These are phyloP conservation scores for Thyridium curvatum DNA, from an alignment of 2,329 filamentous ascomycete species.

Conservation along the genomic window DNA sequence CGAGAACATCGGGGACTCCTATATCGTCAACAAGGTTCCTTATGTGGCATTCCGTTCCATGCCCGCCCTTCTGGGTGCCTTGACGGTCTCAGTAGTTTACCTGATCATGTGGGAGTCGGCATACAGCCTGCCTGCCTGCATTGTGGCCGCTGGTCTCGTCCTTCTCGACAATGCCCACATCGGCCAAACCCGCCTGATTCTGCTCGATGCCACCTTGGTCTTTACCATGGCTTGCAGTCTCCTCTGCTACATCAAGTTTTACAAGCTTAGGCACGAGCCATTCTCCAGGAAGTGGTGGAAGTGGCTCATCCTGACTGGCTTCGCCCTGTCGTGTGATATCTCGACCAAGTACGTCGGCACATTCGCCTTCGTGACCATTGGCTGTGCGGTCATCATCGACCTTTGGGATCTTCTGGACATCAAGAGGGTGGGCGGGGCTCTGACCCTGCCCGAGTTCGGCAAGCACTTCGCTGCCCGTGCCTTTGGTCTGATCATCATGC, in stretches of 20 bases:
- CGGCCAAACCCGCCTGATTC: conserved; percentile 89
- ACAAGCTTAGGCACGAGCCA: conserved; percentile 84
- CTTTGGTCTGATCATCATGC: conserved; percentile 81
- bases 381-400: conserved; percentile 87
- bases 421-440: conserved; percentile 74
- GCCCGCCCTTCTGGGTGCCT: conserved; percentile 82
- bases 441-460: conserved; percentile 71
- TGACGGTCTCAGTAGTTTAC: conserved; percentile 92
- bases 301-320: conserved; percentile 92
- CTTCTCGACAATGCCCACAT: conserved; percentile 98
- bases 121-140: conserved; percentile 88
- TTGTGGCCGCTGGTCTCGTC: conserved; percentile 78
- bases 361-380: conserved; percentile 96
- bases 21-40: conserved; percentile 93
- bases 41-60: conserved; percentile 94
- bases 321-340: conserved; percentile 93
- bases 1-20: conserved; percentile 98
- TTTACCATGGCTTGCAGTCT: conserved; percentile 95
- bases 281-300: conserved; percentile 99
- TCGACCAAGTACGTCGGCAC: conserved; percentile 97
- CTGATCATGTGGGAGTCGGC: conserved; percentile 99
- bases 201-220: conserved; percentile 89
- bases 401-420: conserved; percentile 92
- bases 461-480: conserved; percentile 87
- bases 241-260: conserved; percentile 93